Evolutionary conservation across 148 eudicot genomes (phyloP).

Genomic region (Talinum fruticosum): DNA sequence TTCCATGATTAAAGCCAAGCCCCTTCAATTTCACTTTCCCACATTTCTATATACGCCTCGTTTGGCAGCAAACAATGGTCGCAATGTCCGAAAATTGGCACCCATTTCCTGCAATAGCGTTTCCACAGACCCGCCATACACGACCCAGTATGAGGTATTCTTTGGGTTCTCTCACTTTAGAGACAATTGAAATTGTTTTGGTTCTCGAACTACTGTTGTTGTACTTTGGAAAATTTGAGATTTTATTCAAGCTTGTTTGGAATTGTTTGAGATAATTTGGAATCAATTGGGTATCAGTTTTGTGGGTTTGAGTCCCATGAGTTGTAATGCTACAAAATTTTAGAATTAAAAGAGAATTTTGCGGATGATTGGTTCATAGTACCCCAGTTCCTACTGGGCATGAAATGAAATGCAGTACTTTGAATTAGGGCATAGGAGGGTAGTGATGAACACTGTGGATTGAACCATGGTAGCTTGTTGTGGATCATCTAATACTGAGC

Average conservation of each 20-base stretch:
- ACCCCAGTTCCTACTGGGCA: not conserved
- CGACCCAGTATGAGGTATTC: constrained; percentile 70
- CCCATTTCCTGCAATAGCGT: constrained; percentile 39
- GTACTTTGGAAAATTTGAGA: not conserved
- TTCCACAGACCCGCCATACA: constrained; percentile 42
- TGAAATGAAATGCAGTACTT: not conserved
- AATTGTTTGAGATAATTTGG: not conserved
- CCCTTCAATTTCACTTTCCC: constrained; percentile 10
- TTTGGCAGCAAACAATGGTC: constrained; percentile 20
- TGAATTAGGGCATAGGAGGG: not conserved
- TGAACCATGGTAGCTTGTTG: not conserved
- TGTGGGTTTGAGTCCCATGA: not conserved
- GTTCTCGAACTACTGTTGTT: not conserved
- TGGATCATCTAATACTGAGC: not conserved
- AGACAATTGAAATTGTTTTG: not conserved
- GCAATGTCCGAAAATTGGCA: constrained; percentile 6
- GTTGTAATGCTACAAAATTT: not conserved
- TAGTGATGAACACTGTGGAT: not conserved
- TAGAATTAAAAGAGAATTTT: not conserved
- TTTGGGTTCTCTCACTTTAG: not conserved
- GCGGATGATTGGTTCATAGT: not conserved
- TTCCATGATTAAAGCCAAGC: constrained; percentile 5
- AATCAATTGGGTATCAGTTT: too few species aligned
- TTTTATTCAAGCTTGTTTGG: not conserved
- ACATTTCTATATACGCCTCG: constrained; percentile 22